Base-by-base conservation (phyloP, 1,284 basidiomycete species). In the Spongispora temasekensis region DNA sequence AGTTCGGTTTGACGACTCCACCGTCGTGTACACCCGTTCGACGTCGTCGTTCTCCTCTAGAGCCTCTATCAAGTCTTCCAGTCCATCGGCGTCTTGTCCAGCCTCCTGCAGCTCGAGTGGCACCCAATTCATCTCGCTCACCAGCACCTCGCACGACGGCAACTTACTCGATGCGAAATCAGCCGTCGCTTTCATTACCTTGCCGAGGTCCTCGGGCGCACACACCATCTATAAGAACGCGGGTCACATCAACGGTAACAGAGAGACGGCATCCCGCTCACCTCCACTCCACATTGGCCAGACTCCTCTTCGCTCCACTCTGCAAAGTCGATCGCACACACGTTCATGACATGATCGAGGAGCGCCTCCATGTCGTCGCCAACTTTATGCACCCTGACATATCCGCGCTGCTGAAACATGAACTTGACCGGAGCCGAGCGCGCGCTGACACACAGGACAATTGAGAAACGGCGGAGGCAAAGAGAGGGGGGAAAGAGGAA, bases 371-470 rank as follows among this genome's bases (percentile, higher is more conserved):
- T 81, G 56, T 83, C 79, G 32, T 78, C 78, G 37, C 78, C 77
- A 8, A 86, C n/a, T n/a, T n/a, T 66, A 17, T 77, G 68, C n/a
- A 91, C 78, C 57, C 80, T 81, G 46, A 94, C 83, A 48, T 82
- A 76, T 12, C 90, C 92, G 70, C 84, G 82, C 56, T 87, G 83
- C 61, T 85, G 80, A 70, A 94, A 95, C 80, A 94, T 83, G 74
- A 88, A 95, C 53, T 83, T 82, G 17, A 93, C 90, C 2, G 90
- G 84, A 2, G 92, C 82, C 54, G 89, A 77, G 27, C 87, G 89
- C 34, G 85, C 88, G 28, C 54, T 55, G 17, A 17, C 2, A 23
- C 9, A 21, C 4, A 53, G 13, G 5, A 25, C 9, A 19, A 37
- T 27, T 30, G 44, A 48, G 28, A 50, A 27, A 30, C 19, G 37